phyloP scores from a whole-genome alignment of 345 rosid species.

The Gossypium anomalum region DNA sequence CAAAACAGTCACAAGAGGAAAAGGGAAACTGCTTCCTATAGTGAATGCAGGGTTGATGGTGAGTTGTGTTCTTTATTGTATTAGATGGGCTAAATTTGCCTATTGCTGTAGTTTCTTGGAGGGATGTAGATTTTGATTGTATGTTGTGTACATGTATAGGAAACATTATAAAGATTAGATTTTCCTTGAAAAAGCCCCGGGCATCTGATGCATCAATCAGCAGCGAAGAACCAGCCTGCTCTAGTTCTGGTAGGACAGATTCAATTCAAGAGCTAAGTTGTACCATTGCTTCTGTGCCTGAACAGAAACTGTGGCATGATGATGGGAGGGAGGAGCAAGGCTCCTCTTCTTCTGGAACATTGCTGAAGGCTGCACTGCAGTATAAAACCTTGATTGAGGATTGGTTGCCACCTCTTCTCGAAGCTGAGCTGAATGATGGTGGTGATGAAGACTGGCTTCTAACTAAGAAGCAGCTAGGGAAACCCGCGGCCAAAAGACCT shows the following conservation, averaged over 20 bases:
- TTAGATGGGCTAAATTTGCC: background rate
- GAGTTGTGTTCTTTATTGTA: constrained; percentile 4
- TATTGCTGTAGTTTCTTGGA: background rate
- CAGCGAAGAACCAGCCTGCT: background rate
- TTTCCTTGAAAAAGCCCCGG: constrained; percentile 30
- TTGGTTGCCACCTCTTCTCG: constrained; percentile 37
- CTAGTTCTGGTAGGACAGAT: constrained; percentile 16
- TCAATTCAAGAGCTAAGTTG: background rate
- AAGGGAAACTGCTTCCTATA: constrained; percentile 11
- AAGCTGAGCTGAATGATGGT: background rate
- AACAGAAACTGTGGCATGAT: background rate
- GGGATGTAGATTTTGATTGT: background rate
- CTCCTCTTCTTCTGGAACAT: background rate
- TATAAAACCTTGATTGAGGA: constrained; percentile 38
- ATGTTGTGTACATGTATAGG: constrained; percentile 29
- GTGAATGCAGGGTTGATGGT: constrained; percentile 31
- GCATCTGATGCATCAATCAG: constrained; percentile 7
- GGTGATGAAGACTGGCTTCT: constrained; percentile 57
- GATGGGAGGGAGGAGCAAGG: background rate
- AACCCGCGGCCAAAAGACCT: background rate
- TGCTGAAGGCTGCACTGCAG: constrained; percentile 9
- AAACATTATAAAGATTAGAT: constrained; percentile 41
- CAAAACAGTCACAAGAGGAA: constrained; percentile 36
- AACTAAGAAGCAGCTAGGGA: constrained; percentile 8
- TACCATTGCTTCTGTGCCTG: background rate